phyloP scores from a whole-genome alignment of 2,329 filamentous ascomycete genomes.

The Tolypocladium nubicola region DNA sequence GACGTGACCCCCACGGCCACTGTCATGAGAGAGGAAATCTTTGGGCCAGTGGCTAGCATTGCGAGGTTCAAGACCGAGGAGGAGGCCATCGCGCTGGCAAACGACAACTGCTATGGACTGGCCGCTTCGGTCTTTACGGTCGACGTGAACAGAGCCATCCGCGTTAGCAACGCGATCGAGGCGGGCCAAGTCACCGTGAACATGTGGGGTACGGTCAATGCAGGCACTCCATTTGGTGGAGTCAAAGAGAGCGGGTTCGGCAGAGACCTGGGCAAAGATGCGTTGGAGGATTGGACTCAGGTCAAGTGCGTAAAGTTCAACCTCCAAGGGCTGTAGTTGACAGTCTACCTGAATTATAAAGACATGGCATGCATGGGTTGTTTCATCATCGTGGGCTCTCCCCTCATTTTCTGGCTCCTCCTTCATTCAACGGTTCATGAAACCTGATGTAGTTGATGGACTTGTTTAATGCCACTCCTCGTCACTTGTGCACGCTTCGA shows the following conservation, averaged over 20 bases:
- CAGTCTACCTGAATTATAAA: neutral
- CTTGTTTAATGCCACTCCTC: too few relatives aligned
- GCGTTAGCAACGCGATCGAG: conserved; percentile 41
- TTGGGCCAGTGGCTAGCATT: conserved; percentile 29
- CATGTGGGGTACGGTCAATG: conserved; percentile 13
- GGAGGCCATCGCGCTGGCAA: conserved; percentile 38
- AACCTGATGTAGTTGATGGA: too few relatives aligned
- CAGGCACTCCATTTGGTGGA: conserved; percentile 21
- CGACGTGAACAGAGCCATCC: conserved; percentile 19
- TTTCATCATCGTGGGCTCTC: neutral
- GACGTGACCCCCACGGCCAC: conserved; percentile 22
- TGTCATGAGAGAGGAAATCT: conserved; percentile 14
- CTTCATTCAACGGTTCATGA: neutral
- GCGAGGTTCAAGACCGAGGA: conserved; percentile 35
- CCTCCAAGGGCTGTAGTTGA: neutral
- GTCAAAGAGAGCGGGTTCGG: conserved; percentile 22
- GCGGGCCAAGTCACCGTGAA: conserved; percentile 60
- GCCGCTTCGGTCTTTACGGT: conserved; percentile 17
- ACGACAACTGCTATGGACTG: conserved; percentile 32
- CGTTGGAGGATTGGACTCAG: conserved; percentile 17
- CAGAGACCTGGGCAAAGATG: conserved; percentile 19
- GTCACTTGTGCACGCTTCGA: too few relatives aligned
- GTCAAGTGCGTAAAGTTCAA: conserved; percentile 16
- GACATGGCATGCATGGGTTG: neutral
- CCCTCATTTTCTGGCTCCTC: neutral